These are phyloP conservation scores for Botrytis porri DNA, from an alignment of 2,329 filamentous ascomycete genomes.

Conservation along the genomic window DNA sequence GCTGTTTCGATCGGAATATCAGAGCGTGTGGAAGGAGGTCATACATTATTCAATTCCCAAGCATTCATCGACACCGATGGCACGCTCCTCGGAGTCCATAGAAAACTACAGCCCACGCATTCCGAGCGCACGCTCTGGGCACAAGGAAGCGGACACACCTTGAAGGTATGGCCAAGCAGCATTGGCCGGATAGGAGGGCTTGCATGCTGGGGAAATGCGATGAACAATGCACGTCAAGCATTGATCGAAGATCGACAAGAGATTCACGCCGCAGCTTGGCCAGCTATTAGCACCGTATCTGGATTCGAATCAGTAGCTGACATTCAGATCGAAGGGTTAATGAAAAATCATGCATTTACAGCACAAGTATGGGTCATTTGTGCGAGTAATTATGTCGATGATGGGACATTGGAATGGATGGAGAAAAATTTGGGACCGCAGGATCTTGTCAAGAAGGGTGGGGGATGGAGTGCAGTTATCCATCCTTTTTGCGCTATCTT, in stretches of 20 bases:
- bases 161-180: neutral
- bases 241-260: conserved; percentile 3
- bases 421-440: conserved; percentile 5
- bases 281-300: neutral
- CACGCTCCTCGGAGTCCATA: neutral
- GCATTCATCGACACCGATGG: conserved; percentile 4
- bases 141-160: neutral
- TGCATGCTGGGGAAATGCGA: neutral
- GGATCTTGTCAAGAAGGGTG: conserved; percentile 1
- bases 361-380: conserved; percentile 46
- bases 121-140: neutral
- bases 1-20: neutral
- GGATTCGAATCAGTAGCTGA: neutral
- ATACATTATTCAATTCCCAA: conserved; percentile 3
- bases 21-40: neutral
- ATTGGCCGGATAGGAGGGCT: conserved; percentile 1
- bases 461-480: conserved; percentile 2
- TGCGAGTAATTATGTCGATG: conserved; percentile 44
- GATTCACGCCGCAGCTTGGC: neutral
- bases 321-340: conserved; percentile 43
- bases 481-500: conserved; percentile 12
- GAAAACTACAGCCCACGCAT: neutral
- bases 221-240: conserved; percentile 9
- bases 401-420: conserved; percentile 40
- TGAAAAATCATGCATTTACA: conserved; percentile 46